Percentiles rank a stretch among this genome's conserved stretches.
phyloP scores from a whole-genome alignment of 2,329 filamentous ascomycete genomes.

The Chaetomium strumarium region DNA sequence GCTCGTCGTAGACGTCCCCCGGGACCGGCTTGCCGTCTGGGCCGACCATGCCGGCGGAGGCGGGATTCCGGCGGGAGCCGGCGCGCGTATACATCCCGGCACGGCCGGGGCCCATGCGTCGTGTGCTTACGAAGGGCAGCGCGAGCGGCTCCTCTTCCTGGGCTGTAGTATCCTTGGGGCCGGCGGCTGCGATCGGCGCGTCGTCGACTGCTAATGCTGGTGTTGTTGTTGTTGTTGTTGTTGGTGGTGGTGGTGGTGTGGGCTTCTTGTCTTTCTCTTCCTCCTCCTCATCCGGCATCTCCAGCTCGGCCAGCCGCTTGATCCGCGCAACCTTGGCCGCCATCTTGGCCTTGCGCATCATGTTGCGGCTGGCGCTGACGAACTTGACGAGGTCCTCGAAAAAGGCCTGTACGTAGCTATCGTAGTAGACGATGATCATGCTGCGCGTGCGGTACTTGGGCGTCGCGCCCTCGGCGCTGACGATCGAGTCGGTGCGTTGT shows the following conservation, averaged over 20 bases:
- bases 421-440: constrained; percentile 87
- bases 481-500: constrained; percentile 46
- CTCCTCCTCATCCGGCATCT: constrained; percentile 38
- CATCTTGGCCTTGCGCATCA: constrained; percentile 84
- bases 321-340: constrained; percentile 67
- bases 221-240: neutral
- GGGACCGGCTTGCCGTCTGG: constrained; percentile 24
- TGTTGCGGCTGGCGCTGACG: constrained; percentile 72
- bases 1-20: constrained; percentile 58
- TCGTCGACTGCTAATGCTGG: neutral
- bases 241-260: neutral
- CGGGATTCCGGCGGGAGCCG: neutral
- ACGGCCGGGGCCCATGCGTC: constrained; percentile 33
- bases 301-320: constrained; percentile 53
- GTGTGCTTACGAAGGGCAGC: constrained; percentile 35
- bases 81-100: constrained; percentile 25
- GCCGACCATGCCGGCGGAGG: constrained; percentile 22
- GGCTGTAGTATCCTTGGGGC: neutral
- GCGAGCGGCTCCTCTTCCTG: constrained; percentile 29
- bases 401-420: constrained; percentile 75
- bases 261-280: constrained; percentile 22
- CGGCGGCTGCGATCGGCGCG: constrained; percentile 14
- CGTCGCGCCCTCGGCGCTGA: constrained; percentile 42
- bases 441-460: constrained; percentile 62
- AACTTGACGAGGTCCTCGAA: constrained; percentile 80